Evolutionary conservation across 306 rosid species (phyloP), one percentile per base, ranked within the genome.

Genomic region (Sicyos baderoa): DNA sequence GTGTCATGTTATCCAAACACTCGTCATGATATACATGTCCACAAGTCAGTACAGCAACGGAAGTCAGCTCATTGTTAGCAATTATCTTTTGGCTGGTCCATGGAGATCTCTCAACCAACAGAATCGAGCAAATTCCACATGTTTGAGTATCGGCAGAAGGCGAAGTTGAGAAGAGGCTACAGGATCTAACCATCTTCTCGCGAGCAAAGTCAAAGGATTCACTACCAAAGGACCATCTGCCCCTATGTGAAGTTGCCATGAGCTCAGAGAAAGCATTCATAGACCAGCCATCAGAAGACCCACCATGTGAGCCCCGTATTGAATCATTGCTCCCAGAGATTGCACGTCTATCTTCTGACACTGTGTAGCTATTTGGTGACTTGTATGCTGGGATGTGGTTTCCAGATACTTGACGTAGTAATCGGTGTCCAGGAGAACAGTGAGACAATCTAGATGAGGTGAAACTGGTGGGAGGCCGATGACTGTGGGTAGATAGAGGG

Each of bases 21-120:
- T 92, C 97, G 13, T 95, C 91, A 77, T 92, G 97, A 83, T 89
- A 89, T 45, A 80, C 84, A 54, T 89, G 96, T 23, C 92, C 97
- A 83, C 97, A 92, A 53, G 78, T 76, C 71, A 92, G 86, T 52
- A 92, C 95, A 47, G 97, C 80, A 75, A 87, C 93, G 23, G 87
- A 87, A 62, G 87, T 63, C 32, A 84, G 83, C 60, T 86, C 91
- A 80, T 70, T 82, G 68, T 48, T 70, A 27, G 74, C 79, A 74
- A 78, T 70, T 74, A 82, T 69, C 72, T 82, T 82, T 76, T 82
- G 83, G 61, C 79, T 72, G 61, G 83, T 79, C 84, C 84, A 82
- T 45, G 68, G 23, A 42, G 84, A 82, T 61, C 72, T 82, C 78
- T 82, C 84, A 49, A 70, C 67, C 73, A 82, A 79, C 54, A 77